Conservation (phyloP, 495 filamentous ascomycete species). For the Penicillium silybi region DNA sequence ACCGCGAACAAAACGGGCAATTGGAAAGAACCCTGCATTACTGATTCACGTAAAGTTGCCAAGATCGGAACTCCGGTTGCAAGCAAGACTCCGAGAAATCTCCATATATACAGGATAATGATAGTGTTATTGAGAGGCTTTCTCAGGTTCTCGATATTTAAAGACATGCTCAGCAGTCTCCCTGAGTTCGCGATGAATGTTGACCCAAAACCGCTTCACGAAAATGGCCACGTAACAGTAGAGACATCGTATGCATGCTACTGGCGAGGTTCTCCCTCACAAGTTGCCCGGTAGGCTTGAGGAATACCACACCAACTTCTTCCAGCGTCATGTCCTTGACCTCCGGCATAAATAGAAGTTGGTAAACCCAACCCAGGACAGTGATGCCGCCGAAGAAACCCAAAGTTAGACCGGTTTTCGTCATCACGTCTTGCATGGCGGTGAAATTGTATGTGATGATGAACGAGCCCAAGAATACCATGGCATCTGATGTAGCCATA, state of each 20-base stretch:
- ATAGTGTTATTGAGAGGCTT: background rate
- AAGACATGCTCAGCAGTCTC: background rate
- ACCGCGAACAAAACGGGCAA: no score
- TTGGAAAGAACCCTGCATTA: no score
- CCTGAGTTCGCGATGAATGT: background rate
- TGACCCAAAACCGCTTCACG: background rate
- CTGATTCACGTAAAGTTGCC: no score
- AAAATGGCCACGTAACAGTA: background rate
- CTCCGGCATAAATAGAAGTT: conserved; percentile 60
- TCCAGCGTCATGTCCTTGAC: conserved; percentile 59
- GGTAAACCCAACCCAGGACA: conserved; percentile 53
- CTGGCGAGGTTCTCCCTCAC: background rate
- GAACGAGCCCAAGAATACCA: conserved; percentile 56
- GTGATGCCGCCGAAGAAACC: conserved; percentile 65
- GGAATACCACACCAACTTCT: conserved; percentile 58
- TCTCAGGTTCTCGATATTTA: background rate
- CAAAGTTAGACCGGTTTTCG: conserved; percentile 51
- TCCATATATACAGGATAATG: no score
- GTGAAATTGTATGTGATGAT: conserved; percentile 63
- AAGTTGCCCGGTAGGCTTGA: conserved; percentile 47
- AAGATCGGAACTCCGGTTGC: no score
- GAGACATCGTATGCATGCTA: background rate
- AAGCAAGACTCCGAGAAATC: no score
- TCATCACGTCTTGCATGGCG: conserved; percentile 54
- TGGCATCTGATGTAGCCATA: conserved; percentile 54